Percentiles rank a stretch among this genome's conserved stretches.
Conservation (phyloP, 2,329 filamentous ascomycete genomes). For the Teratosphaeria zuluensis region DNA sequence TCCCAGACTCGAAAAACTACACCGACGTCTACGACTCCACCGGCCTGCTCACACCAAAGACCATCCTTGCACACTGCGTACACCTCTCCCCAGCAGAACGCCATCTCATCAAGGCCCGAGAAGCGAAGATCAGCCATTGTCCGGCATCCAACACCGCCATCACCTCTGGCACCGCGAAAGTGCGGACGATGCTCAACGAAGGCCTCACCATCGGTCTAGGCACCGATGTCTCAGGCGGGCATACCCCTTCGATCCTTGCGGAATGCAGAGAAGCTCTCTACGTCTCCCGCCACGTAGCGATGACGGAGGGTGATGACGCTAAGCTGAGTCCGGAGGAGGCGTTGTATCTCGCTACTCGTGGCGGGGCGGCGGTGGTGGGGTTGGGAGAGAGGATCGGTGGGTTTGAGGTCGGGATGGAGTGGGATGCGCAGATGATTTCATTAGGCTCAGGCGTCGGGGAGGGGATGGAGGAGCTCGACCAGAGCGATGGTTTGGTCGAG, state of each 20-base stretch:
- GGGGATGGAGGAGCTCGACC: conserved; percentile 26
- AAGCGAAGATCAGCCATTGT: conserved; percentile 70
- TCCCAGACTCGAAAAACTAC: conserved; percentile 57
- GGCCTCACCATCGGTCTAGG: conserved; percentile 77
- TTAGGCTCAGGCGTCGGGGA: conserved; percentile 24
- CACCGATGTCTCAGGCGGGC: conserved; percentile 85
- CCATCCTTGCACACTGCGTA: conserved; percentile 77
- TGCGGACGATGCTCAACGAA: conserved; percentile 62
- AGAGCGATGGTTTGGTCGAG: conserved; percentile 56
- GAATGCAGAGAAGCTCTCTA: conserved; percentile 73
- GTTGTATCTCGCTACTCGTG: conserved; percentile 76
- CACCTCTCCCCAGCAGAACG: conserved; percentile 63
- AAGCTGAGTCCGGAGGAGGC: conserved; percentile 73
- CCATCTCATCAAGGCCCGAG: conserved; percentile 48
- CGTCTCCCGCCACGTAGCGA: conserved; percentile 62
- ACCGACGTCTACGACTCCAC: conserved; percentile 67
- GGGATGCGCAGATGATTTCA: conserved; percentile 91
- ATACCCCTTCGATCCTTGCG: conserved; percentile 70
- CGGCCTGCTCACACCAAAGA: conserved; percentile 60
- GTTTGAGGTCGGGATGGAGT: conserved; percentile 80
- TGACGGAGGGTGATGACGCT: conserved; percentile 33
- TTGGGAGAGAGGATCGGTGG: conserved; percentile 62
- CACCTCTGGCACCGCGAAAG: conserved; percentile 65
- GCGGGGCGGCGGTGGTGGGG: conserved; percentile 73
- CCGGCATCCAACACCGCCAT: conserved; percentile 78